Evolutionary conservation across 768 basidiomycete species (phyloP).

Genomic region (Exsudoporus frostii): DNA sequence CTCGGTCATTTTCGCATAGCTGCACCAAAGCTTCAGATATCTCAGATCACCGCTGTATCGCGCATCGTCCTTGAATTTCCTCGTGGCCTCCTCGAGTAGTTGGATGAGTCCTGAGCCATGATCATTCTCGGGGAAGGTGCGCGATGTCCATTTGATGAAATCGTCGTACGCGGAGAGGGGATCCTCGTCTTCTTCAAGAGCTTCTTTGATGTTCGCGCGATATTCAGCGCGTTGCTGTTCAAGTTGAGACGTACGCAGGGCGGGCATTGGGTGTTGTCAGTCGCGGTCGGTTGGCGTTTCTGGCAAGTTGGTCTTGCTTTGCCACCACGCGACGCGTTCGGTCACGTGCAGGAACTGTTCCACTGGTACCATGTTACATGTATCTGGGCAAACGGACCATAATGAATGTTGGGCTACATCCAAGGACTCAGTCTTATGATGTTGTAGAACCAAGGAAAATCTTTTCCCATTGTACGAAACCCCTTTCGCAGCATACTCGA

Average conservation of each 20-base stretch:
- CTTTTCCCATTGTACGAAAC: too few species aligned
- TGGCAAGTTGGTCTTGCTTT: conserved; percentile 11
- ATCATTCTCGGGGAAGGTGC: conserved; percentile 71
- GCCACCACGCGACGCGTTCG: conserved; percentile 30
- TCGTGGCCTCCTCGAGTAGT: conserved; percentile 79
- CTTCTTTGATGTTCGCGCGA: conserved; percentile 43
- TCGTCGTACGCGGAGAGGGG: conserved; percentile 81
- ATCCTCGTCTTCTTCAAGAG: conserved; percentile 75
- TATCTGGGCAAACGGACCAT: too few species aligned
- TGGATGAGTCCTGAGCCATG: conserved; percentile 72
- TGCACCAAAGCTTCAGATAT: conserved; percentile 89
- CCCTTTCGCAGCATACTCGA: too few species aligned
- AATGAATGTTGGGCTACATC: too few species aligned
- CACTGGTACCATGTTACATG: too few species aligned
- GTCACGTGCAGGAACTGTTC: conserved; percentile 21
- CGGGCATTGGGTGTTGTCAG: conserved; percentile 20
- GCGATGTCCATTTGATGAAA: conserved; percentile 87
- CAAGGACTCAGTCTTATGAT: too few species aligned
- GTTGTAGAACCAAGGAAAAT: too few species aligned
- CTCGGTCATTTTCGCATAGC: conserved; percentile 80
- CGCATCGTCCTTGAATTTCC: conserved; percentile 78
- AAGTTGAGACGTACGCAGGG: conserved; percentile 25
- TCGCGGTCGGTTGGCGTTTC: conserved; percentile 4
- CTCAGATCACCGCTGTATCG: conserved; percentile 84
- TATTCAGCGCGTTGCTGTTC: conserved; percentile 32